A percentile compares a stretch with the other conserved stretches of the same genome.
Evolutionary conservation across 179 eudicot species (phyloP).

Genomic region (Silene noctiflora): DNA sequence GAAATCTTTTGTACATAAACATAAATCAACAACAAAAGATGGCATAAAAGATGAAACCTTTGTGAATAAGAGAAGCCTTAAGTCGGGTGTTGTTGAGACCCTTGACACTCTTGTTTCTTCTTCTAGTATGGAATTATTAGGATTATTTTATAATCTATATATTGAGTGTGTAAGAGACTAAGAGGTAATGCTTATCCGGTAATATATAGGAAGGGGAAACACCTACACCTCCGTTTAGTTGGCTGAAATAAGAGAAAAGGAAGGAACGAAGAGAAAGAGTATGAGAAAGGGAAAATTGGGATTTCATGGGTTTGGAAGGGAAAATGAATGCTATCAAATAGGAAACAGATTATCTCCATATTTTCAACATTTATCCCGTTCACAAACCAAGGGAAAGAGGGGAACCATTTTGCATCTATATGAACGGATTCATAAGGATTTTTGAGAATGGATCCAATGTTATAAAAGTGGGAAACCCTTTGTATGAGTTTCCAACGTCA

Average conservation of each 20-base stretch:
- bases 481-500: background rate
- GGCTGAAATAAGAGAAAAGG: background rate
- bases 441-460: background rate
- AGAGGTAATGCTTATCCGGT: slow-evolving; percentile 8
- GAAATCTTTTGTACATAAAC: background rate
- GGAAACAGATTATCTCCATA: background rate
- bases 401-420: background rate
- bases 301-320: background rate
- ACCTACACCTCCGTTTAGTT: background rate
- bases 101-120: slow-evolving; percentile 11
- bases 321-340: background rate
- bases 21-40: background rate
- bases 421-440: background rate
- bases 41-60: slow-evolving; percentile 6
- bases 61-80: background rate
- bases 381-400: background rate
- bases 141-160: background rate
- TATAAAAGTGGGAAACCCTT: background rate
- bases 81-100: background rate
- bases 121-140: background rate
- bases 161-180: background rate
- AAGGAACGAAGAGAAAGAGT: background rate
- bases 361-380: background rate
- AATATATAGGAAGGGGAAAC: background rate
- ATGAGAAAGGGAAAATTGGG: background rate